Evolutionary conservation across 139 green algal genomes (phyloP), one percentile per base, ranked within the genome.

Genomic region (Volvox reticuliferus): DNA sequence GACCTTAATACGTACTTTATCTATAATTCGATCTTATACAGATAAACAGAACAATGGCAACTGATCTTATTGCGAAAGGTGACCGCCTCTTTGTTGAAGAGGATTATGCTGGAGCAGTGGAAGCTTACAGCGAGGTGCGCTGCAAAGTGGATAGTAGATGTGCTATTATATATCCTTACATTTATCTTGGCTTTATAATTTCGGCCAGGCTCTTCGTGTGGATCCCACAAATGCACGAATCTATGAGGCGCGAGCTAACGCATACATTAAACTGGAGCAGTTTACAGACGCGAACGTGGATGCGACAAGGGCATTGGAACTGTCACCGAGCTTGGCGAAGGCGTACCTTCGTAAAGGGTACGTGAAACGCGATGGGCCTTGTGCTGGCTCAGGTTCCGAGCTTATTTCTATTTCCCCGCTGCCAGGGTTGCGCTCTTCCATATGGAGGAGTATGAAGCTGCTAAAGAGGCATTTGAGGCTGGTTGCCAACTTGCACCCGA

Each of bases 361-460:
- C 71, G 92, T 32, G 71, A 35, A 79, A 30, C 2, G 22, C 26
- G 20, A 30, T 33, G 71, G 71, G 28, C 2, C 71, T 36, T 13
- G 50, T 24, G 22, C 44, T 73, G 1, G 28, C 33, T 24, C 81
- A 65, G 6, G 67, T 65, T 0, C 65, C 65, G 65, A 73, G 63
- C 78, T 32, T 44, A 33, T 67, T 20, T 67, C 13, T 22, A 24
- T 61, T 14, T 90, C 22, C 12, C n/a, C 24, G 12, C 12, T 5
- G 22, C 55, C 93, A 97, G 94, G 79, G 92, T 95, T 5, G 96
- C 96, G 1, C 91, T 93, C 28, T 98, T 98, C 68, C 55, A 96
- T 69, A 80, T 99, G 69, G 97, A 99, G 35, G 97, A 99, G 95
- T 99, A 97, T 90, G 96, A 99, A 90, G 94, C 92, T 17, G 97